A percentile compares a stretch with the other conserved stretches of the same genome.
phyloP scores from a whole-genome alignment of 202 grass and related monocot genomes.

The Cymbopogon flexuosus region DNA sequence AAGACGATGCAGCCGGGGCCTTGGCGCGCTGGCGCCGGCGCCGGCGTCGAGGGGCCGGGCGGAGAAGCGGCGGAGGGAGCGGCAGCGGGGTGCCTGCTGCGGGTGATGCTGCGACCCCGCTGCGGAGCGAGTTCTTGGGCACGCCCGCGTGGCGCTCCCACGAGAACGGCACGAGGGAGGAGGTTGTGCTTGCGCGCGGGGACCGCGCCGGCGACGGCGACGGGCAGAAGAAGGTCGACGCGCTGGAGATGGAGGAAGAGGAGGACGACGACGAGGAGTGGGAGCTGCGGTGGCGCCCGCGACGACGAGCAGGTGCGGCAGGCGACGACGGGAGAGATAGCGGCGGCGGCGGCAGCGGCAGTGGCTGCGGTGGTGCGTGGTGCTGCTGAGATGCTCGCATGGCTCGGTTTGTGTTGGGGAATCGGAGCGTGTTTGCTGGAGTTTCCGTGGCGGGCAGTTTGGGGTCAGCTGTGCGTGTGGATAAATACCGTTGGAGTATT shows the following conservation, averaged over 20 bases:
- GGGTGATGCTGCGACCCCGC: background rate
- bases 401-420: background rate
- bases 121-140: slow-evolving; percentile 44
- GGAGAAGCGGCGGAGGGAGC: slow-evolving; percentile 29
- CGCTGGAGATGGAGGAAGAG: slow-evolving; percentile 22
- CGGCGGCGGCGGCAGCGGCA: slow-evolving; percentile 44
- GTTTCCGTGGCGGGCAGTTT: background rate
- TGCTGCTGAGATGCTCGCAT: slow-evolving; percentile 33
- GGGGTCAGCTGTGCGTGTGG: background rate
- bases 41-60: background rate
- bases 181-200: background rate
- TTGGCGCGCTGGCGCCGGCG: background rate
- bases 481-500: slow-evolving; percentile 26
- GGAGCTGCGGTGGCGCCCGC: slow-evolving; percentile 18
- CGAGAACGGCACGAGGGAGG: slow-evolving; percentile 55
- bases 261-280: background rate
- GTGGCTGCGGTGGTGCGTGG: background rate
- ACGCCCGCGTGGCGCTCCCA: slow-evolving; percentile 71
- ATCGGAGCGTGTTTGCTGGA: too few relatives aligned
- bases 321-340: slow-evolving; percentile 28
- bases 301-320: background rate
- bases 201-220: slow-evolving; percentile 28
- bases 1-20: background rate
- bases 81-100: slow-evolving; percentile 1
- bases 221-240: slow-evolving; percentile 19